phyloP scores from a whole-genome alignment of 352 stramenopile species.

The Phytophthora europaea region DNA sequence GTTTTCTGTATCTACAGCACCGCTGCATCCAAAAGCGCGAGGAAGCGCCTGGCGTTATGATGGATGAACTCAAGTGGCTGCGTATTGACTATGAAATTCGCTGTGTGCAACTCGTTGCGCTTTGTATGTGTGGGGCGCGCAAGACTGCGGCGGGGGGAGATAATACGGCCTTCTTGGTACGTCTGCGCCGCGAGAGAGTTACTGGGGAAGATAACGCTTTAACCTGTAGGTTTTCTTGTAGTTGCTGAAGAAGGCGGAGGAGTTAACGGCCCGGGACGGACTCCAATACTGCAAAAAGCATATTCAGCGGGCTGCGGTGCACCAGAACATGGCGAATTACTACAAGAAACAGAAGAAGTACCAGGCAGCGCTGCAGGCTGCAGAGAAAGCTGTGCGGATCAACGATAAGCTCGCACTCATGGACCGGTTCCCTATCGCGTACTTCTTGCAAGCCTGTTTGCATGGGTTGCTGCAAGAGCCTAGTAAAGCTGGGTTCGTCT shows the following conservation, averaged over 20 bases:
- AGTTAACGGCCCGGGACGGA: slow-evolving; percentile 64
- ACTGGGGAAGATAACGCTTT: background rate
- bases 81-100: slow-evolving; percentile 82
- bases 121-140: slow-evolving; percentile 72
- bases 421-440: slow-evolving; percentile 70
- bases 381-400: slow-evolving; percentile 67
- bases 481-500: slow-evolving; percentile 73
- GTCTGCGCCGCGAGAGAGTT: background rate
- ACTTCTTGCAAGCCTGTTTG: slow-evolving; percentile 69
- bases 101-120: slow-evolving; percentile 74
- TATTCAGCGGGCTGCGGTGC: slow-evolving; percentile 67
- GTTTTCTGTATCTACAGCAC: slow-evolving; percentile 34
- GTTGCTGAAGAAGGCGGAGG: slow-evolving; percentile 75
- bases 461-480: slow-evolving; percentile 66
- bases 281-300: slow-evolving; percentile 76
- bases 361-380: slow-evolving; percentile 66
- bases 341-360: slow-evolving; percentile 87
- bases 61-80: slow-evolving; percentile 73
- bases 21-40: slow-evolving; percentile 74
- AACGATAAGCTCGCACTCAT: slow-evolving; percentile 62
- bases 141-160: slow-evolving; percentile 52
- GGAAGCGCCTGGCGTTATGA: slow-evolving; percentile 53
- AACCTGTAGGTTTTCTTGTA: slow-evolving; percentile 21
- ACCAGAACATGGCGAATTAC: slow-evolving; percentile 73
- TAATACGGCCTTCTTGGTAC: slow-evolving; percentile 76